Evolutionary conservation across 345 rosid species (phyloP).

Genomic region (Clarkia xantiana): DNA sequence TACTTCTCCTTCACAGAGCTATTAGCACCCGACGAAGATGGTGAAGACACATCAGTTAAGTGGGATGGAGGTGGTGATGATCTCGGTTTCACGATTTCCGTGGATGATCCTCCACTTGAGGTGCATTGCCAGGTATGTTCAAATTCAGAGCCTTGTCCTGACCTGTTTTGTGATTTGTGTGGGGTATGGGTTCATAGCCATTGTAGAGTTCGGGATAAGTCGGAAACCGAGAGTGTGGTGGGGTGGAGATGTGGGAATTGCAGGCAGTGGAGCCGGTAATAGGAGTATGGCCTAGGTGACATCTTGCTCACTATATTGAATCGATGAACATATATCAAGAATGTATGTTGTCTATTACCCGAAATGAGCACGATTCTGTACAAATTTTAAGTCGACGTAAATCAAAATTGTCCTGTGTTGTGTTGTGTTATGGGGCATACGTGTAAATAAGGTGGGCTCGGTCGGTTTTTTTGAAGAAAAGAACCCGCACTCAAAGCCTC

Average conservation of each 20-base stretch:
- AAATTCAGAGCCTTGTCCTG: constrained; percentile 23
- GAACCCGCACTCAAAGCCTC: too few species aligned
- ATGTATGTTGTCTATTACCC: too few species aligned
- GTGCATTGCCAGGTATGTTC: constrained; percentile 44
- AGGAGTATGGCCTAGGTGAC: too few species aligned
- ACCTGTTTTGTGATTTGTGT: constrained; percentile 46
- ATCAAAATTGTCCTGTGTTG: too few species aligned
- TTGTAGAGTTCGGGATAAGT: constrained; percentile 74
- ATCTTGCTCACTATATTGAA: too few species aligned
- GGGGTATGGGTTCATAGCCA: constrained; percentile 39
- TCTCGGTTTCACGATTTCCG: constrained; percentile 10
- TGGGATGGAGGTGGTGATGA: constrained; percentile 23
- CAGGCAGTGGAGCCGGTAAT: constrained; percentile 67
- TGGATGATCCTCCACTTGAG: constrained; percentile 7
- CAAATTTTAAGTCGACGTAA: too few species aligned
- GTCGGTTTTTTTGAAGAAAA: too few species aligned
- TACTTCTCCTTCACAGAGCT: constrained; percentile 81
- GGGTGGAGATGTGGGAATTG: constrained; percentile 85
- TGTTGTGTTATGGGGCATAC: too few species aligned
- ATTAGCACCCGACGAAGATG: constrained; percentile 46
- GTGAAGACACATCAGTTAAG: constrained; percentile 14
- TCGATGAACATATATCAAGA: too few species aligned
- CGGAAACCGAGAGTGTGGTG: constrained; percentile 17
- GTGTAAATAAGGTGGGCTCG: too few species aligned
- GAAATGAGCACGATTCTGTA: too few species aligned